Evolutionary conservation across 1,284 basidiomycete genomes (phyloP), one percentile per base, ranked within the genome.

Genomic region (Abortiporus biennis): DNA sequence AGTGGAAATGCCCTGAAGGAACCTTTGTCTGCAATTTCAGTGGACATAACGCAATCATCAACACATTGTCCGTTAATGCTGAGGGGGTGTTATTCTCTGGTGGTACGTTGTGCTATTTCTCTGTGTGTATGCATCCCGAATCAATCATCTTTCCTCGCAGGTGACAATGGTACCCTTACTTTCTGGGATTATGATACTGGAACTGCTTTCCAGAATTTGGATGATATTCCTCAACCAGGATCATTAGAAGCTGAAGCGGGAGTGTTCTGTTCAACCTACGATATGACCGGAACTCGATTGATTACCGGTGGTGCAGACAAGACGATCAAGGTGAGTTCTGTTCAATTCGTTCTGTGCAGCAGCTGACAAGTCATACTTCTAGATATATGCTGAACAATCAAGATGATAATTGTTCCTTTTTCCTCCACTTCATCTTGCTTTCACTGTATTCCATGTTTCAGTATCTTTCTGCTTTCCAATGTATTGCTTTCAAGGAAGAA

Each of bases 261-360:
- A 52, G 78, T 92, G 3, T 94, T 98, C 71, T 96, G 92, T 61
- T 97, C 93, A 13, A 90, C 92, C 3, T 99, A 98, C 65, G 95
- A 98, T 64, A 74, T 84, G 61, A 98, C 95, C 1, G 96, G 95
- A 2, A 95, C 93, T 24, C 73, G 96, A 36, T 66, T 99, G 47
- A 95, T 98, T 52, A 98, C 93, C 1, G 96, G 95, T 37, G 88
- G 94, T 17, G 95, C 95, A 6, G 95, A 99, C 69, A 99, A 99
- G 76, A 98, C 93, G 6, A 94, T 96, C 71, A 96, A 96, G 76
- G 88, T 86, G 23, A 12, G 65, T 47, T 6, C 17, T 40, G 40
- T 16, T 29, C 19, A 22, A n/a, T n/a, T 36, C 11, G 33, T 42
- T 37, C 24, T 17, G 19, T 12, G 23, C 24, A 20, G 17, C 11